Percentiles rank a stretch among this genome's conserved stretches.
These are phyloP conservation scores for Botrytis deweyae DNA, from an alignment of 2,329 filamentous ascomycete genomes.

Conservation along the genomic window DNA sequence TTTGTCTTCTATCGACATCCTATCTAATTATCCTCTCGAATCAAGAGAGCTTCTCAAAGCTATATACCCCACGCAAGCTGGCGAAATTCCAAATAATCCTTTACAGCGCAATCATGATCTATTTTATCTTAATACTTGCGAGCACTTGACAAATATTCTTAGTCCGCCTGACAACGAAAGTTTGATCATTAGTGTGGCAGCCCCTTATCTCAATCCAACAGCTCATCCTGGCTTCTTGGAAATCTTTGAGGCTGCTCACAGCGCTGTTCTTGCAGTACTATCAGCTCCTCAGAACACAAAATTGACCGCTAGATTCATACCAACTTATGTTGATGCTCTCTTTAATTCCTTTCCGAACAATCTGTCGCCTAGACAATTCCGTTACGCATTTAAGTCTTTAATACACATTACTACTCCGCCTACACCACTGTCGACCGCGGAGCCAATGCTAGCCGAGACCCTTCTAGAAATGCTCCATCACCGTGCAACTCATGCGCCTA, in stretches of 20 bases:
- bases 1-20: conserved; percentile 66
- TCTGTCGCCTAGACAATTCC: conserved; percentile 66
- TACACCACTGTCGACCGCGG: conserved; percentile 57
- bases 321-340: conserved; percentile 66
- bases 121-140: conserved; percentile 71
- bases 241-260: conserved; percentile 72
- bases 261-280: conserved; percentile 66
- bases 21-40: conserved; percentile 59
- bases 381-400: conserved; percentile 67
- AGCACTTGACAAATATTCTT: conserved; percentile 64
- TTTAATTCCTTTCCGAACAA: conserved; percentile 66
- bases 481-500: conserved; percentile 56
- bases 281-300: conserved; percentile 63
- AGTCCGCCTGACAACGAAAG: conserved; percentile 57
- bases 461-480: conserved; percentile 64
- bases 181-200: conserved; percentile 59
- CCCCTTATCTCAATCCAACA: conserved; percentile 60
- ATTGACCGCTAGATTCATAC: conserved; percentile 60
- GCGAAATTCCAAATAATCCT: conserved; percentile 61
- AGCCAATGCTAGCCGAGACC: conserved; percentile 63
- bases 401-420: conserved; percentile 66
- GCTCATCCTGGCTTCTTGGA: conserved; percentile 51
- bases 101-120: conserved; percentile 65
- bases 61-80: conserved; percentile 40
- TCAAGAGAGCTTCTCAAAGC: conserved; percentile 56